Evolutionary conservation across 257 asterid species (phyloP).

Genomic region (Cynanchum wilfordii): DNA sequence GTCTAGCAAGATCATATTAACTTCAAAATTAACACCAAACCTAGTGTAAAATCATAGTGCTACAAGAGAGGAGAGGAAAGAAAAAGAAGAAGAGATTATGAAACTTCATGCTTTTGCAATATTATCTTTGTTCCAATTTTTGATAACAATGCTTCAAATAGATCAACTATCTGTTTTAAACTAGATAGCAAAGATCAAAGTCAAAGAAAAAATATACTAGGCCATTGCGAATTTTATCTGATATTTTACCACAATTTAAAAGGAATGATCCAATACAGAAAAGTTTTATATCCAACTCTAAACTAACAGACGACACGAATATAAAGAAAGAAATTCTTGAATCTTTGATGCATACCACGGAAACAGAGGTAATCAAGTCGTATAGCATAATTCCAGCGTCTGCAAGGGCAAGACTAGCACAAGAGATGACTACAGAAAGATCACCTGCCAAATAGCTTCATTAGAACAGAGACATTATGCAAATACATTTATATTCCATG

Average conservation of each 20-base stretch:
- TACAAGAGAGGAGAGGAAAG: not conserved
- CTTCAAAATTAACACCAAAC: not conserved
- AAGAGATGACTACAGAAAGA: constrained; percentile 83
- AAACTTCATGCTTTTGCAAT: not conserved
- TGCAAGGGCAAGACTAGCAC: constrained; percentile 96
- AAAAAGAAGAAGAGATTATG: not conserved
- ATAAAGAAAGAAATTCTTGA: constrained; percentile 7
- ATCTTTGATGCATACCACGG: constrained; percentile 61
- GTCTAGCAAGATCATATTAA: not conserved
- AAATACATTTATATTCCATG: not conserved
- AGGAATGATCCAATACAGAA: not conserved
- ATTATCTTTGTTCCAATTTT: not conserved
- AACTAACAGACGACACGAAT: not conserved
- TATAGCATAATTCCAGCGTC: constrained; percentile 96
- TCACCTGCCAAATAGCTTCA: constrained; percentile 49
- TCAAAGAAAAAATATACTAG: not conserved
- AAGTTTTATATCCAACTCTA: not conserved
- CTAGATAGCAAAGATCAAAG: not conserved
- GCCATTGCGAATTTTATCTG: not conserved
- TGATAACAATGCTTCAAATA: not conserved
- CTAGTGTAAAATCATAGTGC: not conserved
- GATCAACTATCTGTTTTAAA: not conserved
- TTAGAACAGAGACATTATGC: constrained; percentile 8
- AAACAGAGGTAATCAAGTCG: constrained; percentile 83
- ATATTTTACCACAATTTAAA: not conserved